Evolutionary conservation across 192 early-diverging fungal species (phyloP).

Genomic region (Globomyces pollinis-pini): DNA sequence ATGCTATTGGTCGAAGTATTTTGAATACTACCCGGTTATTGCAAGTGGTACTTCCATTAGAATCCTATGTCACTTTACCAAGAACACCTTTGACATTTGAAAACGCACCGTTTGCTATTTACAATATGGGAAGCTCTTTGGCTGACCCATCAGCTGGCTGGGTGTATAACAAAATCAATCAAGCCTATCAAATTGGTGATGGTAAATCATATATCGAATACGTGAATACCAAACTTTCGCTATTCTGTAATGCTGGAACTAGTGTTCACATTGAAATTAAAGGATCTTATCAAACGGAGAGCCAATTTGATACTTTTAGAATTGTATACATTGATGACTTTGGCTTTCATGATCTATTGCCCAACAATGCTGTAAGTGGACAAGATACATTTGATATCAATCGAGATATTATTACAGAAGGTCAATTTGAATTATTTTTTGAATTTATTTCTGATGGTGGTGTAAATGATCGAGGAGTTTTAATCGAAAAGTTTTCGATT

Average conservation of each 20-base stretch:
- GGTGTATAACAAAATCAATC: background rate
- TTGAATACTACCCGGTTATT: too few relatives aligned
- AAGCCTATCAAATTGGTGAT: background rate
- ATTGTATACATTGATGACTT: background rate
- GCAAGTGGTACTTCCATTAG: too few relatives aligned
- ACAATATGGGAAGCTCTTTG: too few relatives aligned
- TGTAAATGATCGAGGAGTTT: conserved; percentile 5
- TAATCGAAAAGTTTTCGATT: background rate
- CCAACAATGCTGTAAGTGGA: background rate
- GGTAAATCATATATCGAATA: background rate
- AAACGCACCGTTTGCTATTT: too few relatives aligned
- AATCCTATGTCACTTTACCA: too few relatives aligned
- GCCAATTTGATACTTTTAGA: background rate
- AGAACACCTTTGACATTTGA: too few relatives aligned
- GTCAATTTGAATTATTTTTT: conserved; percentile 12
- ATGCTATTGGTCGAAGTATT: too few relatives aligned
- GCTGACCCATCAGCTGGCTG: too few relatives aligned
- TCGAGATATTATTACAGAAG: background rate
- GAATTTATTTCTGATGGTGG: conserved; percentile 19
- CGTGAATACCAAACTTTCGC: background rate
- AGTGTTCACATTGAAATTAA: background rate
- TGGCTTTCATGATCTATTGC: background rate
- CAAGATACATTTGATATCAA: background rate
- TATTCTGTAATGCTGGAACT: background rate
- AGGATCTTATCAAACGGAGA: background rate